Evolutionary conservation across 192 early-diverging fungal species (phyloP).

Genomic region (Haplosporangium gracile): DNA sequence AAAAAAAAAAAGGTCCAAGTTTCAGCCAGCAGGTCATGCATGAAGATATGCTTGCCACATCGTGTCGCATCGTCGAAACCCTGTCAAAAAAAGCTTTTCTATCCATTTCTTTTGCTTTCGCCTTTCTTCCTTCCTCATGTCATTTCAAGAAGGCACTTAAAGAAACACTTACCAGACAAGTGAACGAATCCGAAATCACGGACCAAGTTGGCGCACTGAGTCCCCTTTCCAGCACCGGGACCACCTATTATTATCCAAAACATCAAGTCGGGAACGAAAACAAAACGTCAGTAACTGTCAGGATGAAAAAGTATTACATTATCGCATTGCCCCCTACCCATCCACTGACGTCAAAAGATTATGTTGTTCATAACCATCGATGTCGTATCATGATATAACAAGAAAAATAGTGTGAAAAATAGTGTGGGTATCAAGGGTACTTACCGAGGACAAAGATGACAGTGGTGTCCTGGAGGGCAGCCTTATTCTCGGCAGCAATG

Average conservation of each 20-base stretch:
- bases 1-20: not conserved
- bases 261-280: not conserved
- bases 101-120: not conserved
- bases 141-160: not conserved
- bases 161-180: conserved; percentile 77
- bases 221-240: conserved; percentile 95
- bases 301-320: not conserved
- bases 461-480: conserved; percentile 67
- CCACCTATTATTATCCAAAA: conserved; percentile 62
- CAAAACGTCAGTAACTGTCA: not conserved
- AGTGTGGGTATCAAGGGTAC: not conserved
- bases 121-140: not conserved
- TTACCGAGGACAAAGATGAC: conserved; percentile 91
- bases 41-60: not conserved
- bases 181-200: conserved; percentile 95
- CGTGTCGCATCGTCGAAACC: too few species aligned
- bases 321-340: too few species aligned
- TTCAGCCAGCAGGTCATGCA: not conserved
- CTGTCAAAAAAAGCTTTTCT: not conserved
- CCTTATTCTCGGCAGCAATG: conserved; percentile 32
- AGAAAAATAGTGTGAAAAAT: not conserved
- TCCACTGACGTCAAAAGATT: not conserved
- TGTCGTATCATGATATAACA: too few species aligned
- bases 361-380: not conserved
- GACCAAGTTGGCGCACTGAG: conserved; percentile 91